Percentiles rank a stretch among this genome's conserved stretches.
phyloP scores from a whole-genome alignment of 2,329 filamentous ascomycete species.

The Rhynchosporium graminicola region DNA sequence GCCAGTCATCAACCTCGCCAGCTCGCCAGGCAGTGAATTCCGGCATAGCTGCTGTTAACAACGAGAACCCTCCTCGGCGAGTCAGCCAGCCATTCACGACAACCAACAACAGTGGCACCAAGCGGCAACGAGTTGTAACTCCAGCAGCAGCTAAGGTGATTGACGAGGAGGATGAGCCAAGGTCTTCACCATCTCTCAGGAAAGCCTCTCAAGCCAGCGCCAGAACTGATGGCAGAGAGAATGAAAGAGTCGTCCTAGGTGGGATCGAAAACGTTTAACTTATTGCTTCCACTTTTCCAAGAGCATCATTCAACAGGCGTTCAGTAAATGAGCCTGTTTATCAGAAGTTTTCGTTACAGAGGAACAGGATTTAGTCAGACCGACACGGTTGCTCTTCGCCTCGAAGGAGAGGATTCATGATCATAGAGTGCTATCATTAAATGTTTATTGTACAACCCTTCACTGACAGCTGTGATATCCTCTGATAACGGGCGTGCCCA shows the following conservation, averaged over 20 bases:
- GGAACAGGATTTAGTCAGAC: not conserved
- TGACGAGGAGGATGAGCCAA: slow-evolving; percentile 51
- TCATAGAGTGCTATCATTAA: slow-evolving; percentile 23
- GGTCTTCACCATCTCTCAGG: slow-evolving; percentile 34
- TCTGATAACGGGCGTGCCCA: slow-evolving; percentile 14
- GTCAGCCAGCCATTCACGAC: slow-evolving; percentile 21
- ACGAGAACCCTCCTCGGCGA: slow-evolving; percentile 21
- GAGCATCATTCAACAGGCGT: not conserved
- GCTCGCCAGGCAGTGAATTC: not conserved
- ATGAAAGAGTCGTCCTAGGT: slow-evolving; percentile 29
- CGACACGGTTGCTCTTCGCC: not conserved
- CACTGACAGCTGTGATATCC: slow-evolving; percentile 14
- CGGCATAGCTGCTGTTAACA: not conserved
- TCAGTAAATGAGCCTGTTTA: not conserved
- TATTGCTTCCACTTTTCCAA: not conserved
- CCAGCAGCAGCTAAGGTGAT: slow-evolving; percentile 49
- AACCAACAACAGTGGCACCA: slow-evolving; percentile 38
- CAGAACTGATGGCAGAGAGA: slow-evolving; percentile 27
- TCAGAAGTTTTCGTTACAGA: slow-evolving; percentile 3
- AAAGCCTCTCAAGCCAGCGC: slow-evolving; percentile 30
- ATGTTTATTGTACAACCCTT: slow-evolving; percentile 26
- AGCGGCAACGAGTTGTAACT: slow-evolving; percentile 51
- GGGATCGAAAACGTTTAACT: slow-evolving; percentile 34
- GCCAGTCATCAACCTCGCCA: not conserved
- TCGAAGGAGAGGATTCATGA: slow-evolving; percentile 4